A percentile compares a stretch with the other conserved stretches of the same genome.
These are phyloP conservation scores for Whalleya microplaca DNA, from an alignment of 2,329 filamentous ascomycete species.

Conservation along the genomic window DNA sequence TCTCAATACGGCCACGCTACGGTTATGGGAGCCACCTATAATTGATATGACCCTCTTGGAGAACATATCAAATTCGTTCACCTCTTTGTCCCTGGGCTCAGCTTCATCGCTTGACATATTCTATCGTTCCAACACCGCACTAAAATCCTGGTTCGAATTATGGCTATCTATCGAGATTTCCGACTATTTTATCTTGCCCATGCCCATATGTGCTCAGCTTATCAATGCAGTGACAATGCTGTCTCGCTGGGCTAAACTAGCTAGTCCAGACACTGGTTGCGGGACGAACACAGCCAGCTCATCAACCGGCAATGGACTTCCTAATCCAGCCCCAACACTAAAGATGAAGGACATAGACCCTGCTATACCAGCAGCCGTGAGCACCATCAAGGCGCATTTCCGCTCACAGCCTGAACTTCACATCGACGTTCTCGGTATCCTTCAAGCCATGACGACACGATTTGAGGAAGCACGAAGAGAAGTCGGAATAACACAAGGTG, in stretches of 20 bases:
- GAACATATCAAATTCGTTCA: conserved; percentile 48
- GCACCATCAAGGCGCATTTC: conserved; percentile 45
- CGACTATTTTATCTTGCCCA: conserved; percentile 50
- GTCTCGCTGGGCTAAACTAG: conserved; percentile 53
- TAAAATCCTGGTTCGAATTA: conserved; percentile 53
- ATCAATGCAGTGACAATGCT: conserved; percentile 56
- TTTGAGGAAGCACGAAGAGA: conserved; percentile 46
- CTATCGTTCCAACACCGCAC: conserved; percentile 51
- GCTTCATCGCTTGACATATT: conserved; percentile 53
- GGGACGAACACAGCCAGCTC: not conserved
- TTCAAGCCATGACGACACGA: conserved; percentile 45
- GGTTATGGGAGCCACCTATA: conserved; percentile 52
- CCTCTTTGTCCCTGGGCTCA: conserved; percentile 40
- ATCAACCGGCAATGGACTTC: conserved; percentile 8
- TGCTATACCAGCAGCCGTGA: conserved; percentile 44
- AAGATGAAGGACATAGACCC: conserved; percentile 40
- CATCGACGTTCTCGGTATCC: conserved; percentile 49
- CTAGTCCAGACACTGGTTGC: conserved; percentile 38
- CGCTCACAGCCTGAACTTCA: conserved; percentile 48
- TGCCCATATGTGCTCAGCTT: conserved; percentile 49
- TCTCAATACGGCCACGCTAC: conserved; percentile 45
- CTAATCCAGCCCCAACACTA: conserved; percentile 17
- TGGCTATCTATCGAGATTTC: conserved; percentile 50
- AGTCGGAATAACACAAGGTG: conserved; percentile 32
- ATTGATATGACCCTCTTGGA: conserved; percentile 46